Conservation (phyloP, 805 yeast species). For the Metschnikowia reukaufii region DNA sequence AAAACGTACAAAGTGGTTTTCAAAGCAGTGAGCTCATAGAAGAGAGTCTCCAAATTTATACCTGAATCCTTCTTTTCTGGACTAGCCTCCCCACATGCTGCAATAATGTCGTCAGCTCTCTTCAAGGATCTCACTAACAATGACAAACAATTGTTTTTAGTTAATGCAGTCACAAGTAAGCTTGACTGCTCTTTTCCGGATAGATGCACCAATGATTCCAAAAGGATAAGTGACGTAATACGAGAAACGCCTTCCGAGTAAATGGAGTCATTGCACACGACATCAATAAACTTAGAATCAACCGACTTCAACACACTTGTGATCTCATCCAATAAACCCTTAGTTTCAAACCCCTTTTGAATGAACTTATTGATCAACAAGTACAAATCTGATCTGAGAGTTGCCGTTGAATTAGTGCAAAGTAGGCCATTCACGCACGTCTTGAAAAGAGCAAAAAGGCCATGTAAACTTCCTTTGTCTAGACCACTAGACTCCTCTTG, state of each 20-base stretch:
- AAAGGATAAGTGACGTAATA: slow-evolving; percentile 69
- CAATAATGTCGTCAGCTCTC: slow-evolving; percentile 64
- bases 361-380: slow-evolving; percentile 67
- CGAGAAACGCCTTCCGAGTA: slow-evolving; percentile 76
- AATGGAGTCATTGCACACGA: slow-evolving; percentile 74
- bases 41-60: slow-evolving; percentile 50
- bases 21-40: slow-evolving; percentile 77
- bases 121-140: slow-evolving; percentile 66
- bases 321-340: slow-evolving; percentile 46
- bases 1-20: slow-evolving; percentile 69
- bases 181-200: slow-evolving; percentile 48
- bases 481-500: slow-evolving; percentile 11
- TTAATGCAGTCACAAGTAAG: slow-evolving; percentile 59
- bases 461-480: slow-evolving; percentile 31
- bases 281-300: slow-evolving; percentile 58
- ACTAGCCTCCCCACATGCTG: slow-evolving; percentile 28
- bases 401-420: slow-evolving; percentile 64
- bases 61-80: slow-evolving; percentile 19
- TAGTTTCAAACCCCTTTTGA: slow-evolving; percentile 46
- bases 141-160: slow-evolving; percentile 63
- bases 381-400: slow-evolving; percentile 77
- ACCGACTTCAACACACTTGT: slow-evolving; percentile 57
- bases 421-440: slow-evolving; percentile 73
- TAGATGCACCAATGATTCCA: slow-evolving; percentile 64
- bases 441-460: slow-evolving; percentile 68